Percentiles rank a stretch among this genome's conserved stretches.
phyloP scores from a whole-genome alignment of 345 rosid genomes.

The Bruguiera parviflora region DNA sequence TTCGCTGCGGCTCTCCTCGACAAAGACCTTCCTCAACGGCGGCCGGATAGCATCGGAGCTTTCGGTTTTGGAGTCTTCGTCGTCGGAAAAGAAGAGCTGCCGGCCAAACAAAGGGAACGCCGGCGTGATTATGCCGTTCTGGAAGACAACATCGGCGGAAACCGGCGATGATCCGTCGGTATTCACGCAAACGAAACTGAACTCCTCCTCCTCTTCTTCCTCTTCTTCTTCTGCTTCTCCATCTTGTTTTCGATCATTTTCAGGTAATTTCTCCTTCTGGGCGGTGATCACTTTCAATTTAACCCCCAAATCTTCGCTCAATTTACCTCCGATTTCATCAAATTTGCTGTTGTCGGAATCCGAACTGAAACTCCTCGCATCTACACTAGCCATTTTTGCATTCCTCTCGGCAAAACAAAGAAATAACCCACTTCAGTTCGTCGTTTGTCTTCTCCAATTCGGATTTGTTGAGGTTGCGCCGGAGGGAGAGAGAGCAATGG shows the following conservation, averaged over 20 bases:
- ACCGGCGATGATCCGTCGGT: slow-evolving; percentile 32
- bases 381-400: no score
- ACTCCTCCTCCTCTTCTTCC: slow-evolving; percentile 34
- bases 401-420: no score
- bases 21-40: slow-evolving; percentile 30
- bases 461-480: no score
- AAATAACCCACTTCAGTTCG: no score
- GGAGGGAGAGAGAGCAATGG: no score
- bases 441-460: no score
- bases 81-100: slow-evolving; percentile 20
- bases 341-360: no score
- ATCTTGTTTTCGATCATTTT: background rate
- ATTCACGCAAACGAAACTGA: slow-evolving; percentile 36
- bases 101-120: slow-evolving; percentile 42
- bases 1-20: slow-evolving; percentile 10
- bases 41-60: slow-evolving; percentile 12
- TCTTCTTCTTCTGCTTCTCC: slow-evolving; percentile 7
- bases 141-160: slow-evolving; percentile 42
- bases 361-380: no score
- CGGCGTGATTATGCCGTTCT: slow-evolving; percentile 48
- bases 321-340: background rate
- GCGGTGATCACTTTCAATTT: slow-evolving; percentile 12
- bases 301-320: slow-evolving; percentile 22
- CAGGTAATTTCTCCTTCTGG: background rate
- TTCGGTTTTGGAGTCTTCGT: background rate